Evolutionary conservation across 2,329 filamentous ascomycete species (phyloP).

Genomic region (Penicillium psychrosexuale): DNA sequence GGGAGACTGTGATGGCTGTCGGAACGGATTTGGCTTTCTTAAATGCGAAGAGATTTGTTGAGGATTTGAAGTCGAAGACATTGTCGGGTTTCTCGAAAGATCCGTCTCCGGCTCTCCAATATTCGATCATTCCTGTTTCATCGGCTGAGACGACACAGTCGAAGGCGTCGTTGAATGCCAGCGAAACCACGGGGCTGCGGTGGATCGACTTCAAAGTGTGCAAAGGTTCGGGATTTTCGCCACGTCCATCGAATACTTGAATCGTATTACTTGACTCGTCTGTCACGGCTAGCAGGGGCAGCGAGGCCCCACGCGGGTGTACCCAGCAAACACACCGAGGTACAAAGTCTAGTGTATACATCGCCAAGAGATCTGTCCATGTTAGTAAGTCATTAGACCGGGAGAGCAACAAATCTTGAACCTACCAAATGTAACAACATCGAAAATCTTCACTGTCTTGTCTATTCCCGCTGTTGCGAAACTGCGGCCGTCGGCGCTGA

Average conservation of each 20-base stretch:
- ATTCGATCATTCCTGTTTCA: constrained; percentile 89
- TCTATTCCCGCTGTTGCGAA: constrained; percentile 78
- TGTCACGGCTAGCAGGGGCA: constrained; percentile 81
- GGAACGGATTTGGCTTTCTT: constrained; percentile 90
- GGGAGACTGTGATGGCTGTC: constrained; percentile 77
- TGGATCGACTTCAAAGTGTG: constrained; percentile 80
- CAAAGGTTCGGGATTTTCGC: constrained; percentile 71
- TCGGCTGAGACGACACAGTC: constrained; percentile 91
- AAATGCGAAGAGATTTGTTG: constrained; percentile 93
- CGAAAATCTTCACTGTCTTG: constrained; percentile 53
- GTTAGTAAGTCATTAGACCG: not conserved
- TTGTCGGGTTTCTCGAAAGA: constrained; percentile 86
- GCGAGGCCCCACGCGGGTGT: constrained; percentile 79
- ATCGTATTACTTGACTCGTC: constrained; percentile 70
- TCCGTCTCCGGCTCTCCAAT: constrained; percentile 74
- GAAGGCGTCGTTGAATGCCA: constrained; percentile 83
- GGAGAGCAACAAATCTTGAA: not conserved
- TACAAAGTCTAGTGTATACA: constrained; percentile 71
- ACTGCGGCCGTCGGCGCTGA: constrained; percentile 85
- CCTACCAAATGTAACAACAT: constrained; percentile 71
- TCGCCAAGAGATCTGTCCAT: constrained; percentile 67
- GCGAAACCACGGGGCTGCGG: constrained; percentile 72
- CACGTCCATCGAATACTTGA: constrained; percentile 82
- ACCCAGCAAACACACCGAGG: constrained; percentile 89
- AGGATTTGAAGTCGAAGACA: constrained; percentile 90